Evolutionary conservation across 331 rosid species (phyloP), one percentile per base, ranked within the genome.

Genomic region (Quercus phellos): DNA sequence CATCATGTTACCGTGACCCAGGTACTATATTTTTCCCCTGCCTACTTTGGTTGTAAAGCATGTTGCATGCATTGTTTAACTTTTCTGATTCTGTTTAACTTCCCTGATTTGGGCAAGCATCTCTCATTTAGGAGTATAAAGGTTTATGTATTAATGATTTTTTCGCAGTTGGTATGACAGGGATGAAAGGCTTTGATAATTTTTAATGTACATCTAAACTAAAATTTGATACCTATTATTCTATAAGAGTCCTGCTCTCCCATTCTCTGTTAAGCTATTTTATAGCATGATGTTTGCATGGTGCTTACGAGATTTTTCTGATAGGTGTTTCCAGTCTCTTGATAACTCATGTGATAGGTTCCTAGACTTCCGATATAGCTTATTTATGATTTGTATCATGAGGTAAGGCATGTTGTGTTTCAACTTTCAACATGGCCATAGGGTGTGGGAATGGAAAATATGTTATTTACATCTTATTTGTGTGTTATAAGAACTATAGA

Each of bases 1-100:
- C 93, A 92, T 87, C 97, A 90, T 90, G 97, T 94, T 82, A 94
- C 99, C 55, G 92, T 92, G 82, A 92, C 92, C 84, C 99, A 94
- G 99, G 99, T 94, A 79, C 68, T 56, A 38, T 77, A 42, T 74
- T 80, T 69, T 29, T 70, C 78, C 76, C 74, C 83, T 79, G 75
- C 74, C 82, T 75, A 56, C 60, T 87, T 81, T 79, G 75, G 87
- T 43, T 67, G 14, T 50, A 74, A 71, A 51, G 13, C 32, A 54
- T 27, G 29, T 66, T 58, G 30, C 59, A 14, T 13, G 19, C 55
- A 51, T 71, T 13, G 2, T 64, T 30, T 76, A 80, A 73, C 34
- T 66, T 34, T 66, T 32, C 51, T 18, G 46, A 29, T 63, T 29
- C 29, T 27, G 21, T 26, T 29, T 3, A 63, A 29, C 69, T 63